Conservation (phyloP, 257 asterid genomes). For the Verbena officinalis region DNA sequence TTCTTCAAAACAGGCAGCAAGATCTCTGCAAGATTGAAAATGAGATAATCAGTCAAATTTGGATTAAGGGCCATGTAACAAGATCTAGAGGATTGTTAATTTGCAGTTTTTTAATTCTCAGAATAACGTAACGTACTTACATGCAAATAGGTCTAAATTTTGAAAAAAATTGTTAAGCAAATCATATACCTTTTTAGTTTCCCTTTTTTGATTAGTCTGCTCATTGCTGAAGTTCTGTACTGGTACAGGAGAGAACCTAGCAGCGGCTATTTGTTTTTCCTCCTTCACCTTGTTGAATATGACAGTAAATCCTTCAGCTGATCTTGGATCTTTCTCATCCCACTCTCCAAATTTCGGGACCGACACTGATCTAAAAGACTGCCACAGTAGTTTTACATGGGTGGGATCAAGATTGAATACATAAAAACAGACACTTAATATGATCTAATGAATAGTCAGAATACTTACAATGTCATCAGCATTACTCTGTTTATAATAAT, state of each 20-base stretch:
- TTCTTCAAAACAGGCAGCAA: conserved; percentile 66
- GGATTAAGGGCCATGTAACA: background rate
- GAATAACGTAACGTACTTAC: too few relatives aligned
- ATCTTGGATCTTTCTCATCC: conserved; percentile 69
- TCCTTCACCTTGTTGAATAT: conserved; percentile 78
- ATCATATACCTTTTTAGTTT: conserved; percentile 42
- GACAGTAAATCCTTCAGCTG: conserved; percentile 74
- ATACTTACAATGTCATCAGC: conserved; percentile 58
- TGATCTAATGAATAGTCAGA: background rate
- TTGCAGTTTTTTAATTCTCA: too few relatives aligned
- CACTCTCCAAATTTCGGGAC: conserved; percentile 86
- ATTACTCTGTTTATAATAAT: conserved; percentile 14
- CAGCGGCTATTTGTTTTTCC: conserved; percentile 70
- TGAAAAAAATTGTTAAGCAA: too few relatives aligned
- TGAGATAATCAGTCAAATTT: conserved; percentile 14
- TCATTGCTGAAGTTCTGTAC: conserved; percentile 28
- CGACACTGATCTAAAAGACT: conserved; percentile 65
- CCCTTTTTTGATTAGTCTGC: conserved; percentile 29
- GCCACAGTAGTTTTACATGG: background rate
- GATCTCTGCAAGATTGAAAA: conserved; percentile 46
- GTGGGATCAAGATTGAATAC: background rate
- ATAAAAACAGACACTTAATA: background rate
- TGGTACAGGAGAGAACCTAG: conserved; percentile 52
- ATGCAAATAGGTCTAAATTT: too few relatives aligned
- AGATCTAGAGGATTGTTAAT: background rate